Percentiles rank a stretch among this genome's conserved stretches.
Evolutionary conservation across 2,329 filamentous ascomycete genomes (phyloP).

Genomic region (Trichoderma guizhouense): DNA sequence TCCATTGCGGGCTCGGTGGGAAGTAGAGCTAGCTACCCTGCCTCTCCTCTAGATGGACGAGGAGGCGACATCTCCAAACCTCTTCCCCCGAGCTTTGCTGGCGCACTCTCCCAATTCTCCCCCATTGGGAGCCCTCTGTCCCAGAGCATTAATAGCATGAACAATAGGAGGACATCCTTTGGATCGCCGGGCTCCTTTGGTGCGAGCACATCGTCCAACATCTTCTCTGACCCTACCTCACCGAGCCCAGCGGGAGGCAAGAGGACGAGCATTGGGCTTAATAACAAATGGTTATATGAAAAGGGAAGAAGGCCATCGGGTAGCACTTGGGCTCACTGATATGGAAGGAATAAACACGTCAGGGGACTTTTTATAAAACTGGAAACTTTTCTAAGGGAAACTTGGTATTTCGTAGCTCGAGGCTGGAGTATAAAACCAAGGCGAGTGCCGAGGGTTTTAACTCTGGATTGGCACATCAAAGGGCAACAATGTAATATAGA

Average conservation of each 20-base stretch:
- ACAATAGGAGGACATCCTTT: conserved; percentile 56
- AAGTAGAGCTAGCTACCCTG: conserved; percentile 54
- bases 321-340: conserved; percentile 39
- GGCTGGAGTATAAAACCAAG: conserved; percentile 15
- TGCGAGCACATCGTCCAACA: conserved; percentile 44
- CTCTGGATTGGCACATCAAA: neutral
- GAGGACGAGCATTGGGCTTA: conserved; percentile 72
- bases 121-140: conserved; percentile 54
- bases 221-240: conserved; percentile 60
- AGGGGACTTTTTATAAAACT: neutral
- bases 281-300: conserved; percentile 95
- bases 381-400: conserved; percentile 7
- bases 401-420: neutral
- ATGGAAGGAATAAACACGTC: neutral
- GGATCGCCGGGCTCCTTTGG: conserved; percentile 54
- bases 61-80: conserved; percentile 44
- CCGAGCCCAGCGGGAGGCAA: conserved; percentile 66
- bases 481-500: conserved; percentile 3
- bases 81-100: conserved; percentile 29
- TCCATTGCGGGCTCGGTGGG: conserved; percentile 61
- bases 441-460: neutral
- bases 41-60: conserved; percentile 56
- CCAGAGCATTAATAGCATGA: conserved; percentile 54
- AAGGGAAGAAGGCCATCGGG: conserved; percentile 61
- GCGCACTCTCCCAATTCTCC: conserved; percentile 47